Evolutionary conservation across 306 rosid genomes (phyloP).

Genomic region (Hippophae gyantsensis): DNA sequence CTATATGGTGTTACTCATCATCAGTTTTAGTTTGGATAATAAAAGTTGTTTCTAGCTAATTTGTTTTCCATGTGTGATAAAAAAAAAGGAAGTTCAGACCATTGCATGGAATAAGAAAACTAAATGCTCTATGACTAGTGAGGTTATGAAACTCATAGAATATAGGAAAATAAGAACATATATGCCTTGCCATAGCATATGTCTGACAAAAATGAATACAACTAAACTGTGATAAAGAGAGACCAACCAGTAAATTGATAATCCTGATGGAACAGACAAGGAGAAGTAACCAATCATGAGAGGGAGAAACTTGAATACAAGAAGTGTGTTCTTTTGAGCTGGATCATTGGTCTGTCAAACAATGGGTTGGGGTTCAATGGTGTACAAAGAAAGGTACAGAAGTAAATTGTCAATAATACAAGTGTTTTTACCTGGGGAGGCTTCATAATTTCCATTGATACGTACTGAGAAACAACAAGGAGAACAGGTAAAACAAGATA

Average conservation of each 20-base stretch:
- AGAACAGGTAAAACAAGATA: conserved; percentile 93
- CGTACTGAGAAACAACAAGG: conserved; percentile 67
- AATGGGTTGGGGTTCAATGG: conserved; percentile 20
- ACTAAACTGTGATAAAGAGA: conserved; percentile 17
- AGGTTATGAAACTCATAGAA: background rate
- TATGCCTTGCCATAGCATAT: background rate
- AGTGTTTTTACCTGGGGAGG: conserved; percentile 72
- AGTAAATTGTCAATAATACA: conserved; percentile 4
- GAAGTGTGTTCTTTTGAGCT: conserved; percentile 77
- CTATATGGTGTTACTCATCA: too few relatives aligned
- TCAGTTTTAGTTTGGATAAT: background rate
- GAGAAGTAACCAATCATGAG: conserved; percentile 99
- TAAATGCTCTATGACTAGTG: background rate
- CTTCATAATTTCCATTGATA: conserved; percentile 98
- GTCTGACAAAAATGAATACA: background rate
- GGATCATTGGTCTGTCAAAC: conserved; percentile 89
- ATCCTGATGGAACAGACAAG: conserved; percentile 93
- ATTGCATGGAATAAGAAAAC: background rate
- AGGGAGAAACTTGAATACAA: conserved; percentile 92
- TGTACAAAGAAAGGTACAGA: conserved; percentile 19
- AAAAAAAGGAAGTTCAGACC: background rate
- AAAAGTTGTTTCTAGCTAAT: background rate
- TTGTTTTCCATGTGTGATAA: background rate
- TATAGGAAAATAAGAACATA: background rate
- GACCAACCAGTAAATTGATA: conserved; percentile 97